Base-by-base conservation (phyloP, 202 grass and related monocot genomes). In the Panicum hallii region DNA sequence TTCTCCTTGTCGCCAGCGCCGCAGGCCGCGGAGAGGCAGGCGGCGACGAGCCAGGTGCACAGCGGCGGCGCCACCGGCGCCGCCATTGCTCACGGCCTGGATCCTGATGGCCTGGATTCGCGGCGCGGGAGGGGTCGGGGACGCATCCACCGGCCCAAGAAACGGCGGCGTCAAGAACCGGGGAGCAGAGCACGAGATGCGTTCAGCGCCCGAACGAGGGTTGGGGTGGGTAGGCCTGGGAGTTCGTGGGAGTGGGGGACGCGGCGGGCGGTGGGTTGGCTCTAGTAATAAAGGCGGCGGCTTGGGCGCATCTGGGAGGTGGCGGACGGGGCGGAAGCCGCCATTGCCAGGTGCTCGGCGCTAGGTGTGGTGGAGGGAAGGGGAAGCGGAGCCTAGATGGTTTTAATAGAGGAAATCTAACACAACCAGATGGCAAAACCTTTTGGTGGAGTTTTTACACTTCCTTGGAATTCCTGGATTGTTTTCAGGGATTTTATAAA, bases 31-130 rank as follows among this genome's bases (percentile, higher is more conserved):
- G 93, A 96, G 86, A 99, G 52, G 88, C 85, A 90, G 38, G 91
- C 93, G 22, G 97, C 90, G 40, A 90, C 93, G 28, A 99, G 85
- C 91, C 93, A 94, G 61, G 91, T 92, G 93, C 90, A 89, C 17
- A 96, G 91, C 48, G 97, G 93, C 45, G 93, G 88, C 67, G 93
- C 88, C 88, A 91, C 91, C 61, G 84, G 55, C 79, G 79, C 74
- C 75, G 83, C 86, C 93, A 92, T 92, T 90, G 93, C 64, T 81
- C 81, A 79, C 46, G 81, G 32, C 77, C 85, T 57, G 81, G 89
- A 88, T 88, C 77, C 85, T 41, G 20, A 17, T 19, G 53, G 40
- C 26, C 74, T 23, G 20, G 70, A 75, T 83, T 75, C 36, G 75
- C 20, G 62, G 63, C 36, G 22, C 41, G 42, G 65, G 57, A 22